A percentile compares a stretch with the other conserved stretches of the same genome.
Evolutionary conservation across 2,329 filamentous ascomycete genomes (phyloP).

Genomic region (Exophiala oligosperma): DNA sequence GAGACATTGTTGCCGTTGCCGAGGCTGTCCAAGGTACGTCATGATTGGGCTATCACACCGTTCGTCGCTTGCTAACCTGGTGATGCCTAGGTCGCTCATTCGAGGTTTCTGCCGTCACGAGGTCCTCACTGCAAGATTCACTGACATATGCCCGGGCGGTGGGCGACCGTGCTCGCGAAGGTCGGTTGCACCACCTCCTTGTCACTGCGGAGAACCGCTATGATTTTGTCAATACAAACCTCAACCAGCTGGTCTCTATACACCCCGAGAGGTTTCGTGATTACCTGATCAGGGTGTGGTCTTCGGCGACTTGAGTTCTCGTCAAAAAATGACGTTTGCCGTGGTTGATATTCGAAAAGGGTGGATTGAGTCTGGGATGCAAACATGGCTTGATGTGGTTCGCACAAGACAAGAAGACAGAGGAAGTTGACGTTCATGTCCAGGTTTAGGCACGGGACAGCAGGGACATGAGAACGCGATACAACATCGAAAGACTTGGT

Average conservation of each 20-base stretch:
- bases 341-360: no score
- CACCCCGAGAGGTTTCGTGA: conserved; percentile 53
- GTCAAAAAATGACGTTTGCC: background rate
- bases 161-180: conserved; percentile 39
- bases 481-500: no score
- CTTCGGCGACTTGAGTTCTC: conserved; percentile 2
- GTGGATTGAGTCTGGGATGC: background rate
- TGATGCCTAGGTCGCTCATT: conserved; percentile 26
- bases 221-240: conserved; percentile 60
- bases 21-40: conserved; percentile 47
- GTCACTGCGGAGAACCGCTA: conserved; percentile 70
- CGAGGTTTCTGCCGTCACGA: conserved; percentile 30
- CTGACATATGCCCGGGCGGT: conserved; percentile 32
- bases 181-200: conserved; percentile 59
- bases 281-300: conserved; percentile 57
- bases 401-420: no score
- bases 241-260: conserved; percentile 56
- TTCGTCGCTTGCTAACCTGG: conserved; percentile 6
- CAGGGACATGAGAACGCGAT: no score
- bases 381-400: background rate
- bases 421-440: no score
- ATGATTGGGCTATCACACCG: background rate
- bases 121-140: conserved; percentile 29
- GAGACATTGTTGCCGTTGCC: conserved; percentile 59
- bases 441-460: no score